Percentiles rank a stretch among this genome's conserved stretches.
These are phyloP conservation scores for Erucastrum elatum DNA, from an alignment of 345 rosid species.

Conservation along the genomic window DNA sequence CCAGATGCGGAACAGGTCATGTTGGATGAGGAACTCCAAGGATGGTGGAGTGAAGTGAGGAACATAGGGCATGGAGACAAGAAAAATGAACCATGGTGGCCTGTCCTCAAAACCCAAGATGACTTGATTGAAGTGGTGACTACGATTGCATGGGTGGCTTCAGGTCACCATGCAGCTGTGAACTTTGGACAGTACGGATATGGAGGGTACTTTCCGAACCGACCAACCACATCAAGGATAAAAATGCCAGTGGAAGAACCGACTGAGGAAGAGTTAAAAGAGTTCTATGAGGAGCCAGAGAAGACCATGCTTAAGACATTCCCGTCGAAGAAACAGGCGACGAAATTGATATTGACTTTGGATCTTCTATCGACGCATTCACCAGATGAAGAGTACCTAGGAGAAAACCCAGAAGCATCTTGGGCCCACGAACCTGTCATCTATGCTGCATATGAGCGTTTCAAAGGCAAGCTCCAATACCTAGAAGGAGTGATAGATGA, in stretches of 20 bases:
- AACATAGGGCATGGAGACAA: constrained; percentile 36
- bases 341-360: constrained; percentile 35
- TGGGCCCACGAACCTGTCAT: constrained; percentile 32
- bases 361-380: constrained; percentile 40
- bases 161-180: constrained; percentile 9
- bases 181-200: not conserved
- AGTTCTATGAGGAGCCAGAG: constrained; percentile 23
- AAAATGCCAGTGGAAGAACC: not conserved
- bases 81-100: constrained; percentile 31
- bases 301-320: constrained; percentile 24
- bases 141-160: constrained; percentile 38
- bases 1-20: constrained; percentile 4
- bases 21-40: constrained; percentile 18
- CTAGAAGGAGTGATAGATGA: not conserved
- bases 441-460: constrained; percentile 26
- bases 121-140: constrained; percentile 31
- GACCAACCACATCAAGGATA: constrained; percentile 37
- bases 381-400: not conserved
- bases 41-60: constrained; percentile 35
- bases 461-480: not conserved
- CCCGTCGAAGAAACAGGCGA: constrained; percentile 41
- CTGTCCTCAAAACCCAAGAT: constrained; percentile 31
- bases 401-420: constrained; percentile 24
- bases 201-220: constrained; percentile 39
- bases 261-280: not conserved